Base-by-base conservation (phyloP, 2,329 filamentous ascomycete genomes). In the Fusarium ramigenum region DNA sequence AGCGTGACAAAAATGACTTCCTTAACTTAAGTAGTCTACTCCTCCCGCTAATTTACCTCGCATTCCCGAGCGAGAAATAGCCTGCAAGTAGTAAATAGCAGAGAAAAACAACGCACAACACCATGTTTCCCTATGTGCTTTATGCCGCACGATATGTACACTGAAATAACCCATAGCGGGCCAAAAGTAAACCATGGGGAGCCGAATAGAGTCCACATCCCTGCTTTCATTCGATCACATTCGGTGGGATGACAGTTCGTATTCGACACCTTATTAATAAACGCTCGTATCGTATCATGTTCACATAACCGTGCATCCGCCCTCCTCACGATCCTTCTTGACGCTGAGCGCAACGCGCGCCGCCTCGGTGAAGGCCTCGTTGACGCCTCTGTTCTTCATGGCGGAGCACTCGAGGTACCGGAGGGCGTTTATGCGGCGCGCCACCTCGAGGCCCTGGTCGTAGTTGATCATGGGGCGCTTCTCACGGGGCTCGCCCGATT, bases 401-500 rank as follows among this genome's bases (percentile, higher is more conserved):
- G 96, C 96, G 42, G 96, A 98, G 87, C 96, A 99, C 87, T 99
- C 96, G 63, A 99, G 90, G 82, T 99, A 99, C 80, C 97, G 91
- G 80, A 97, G 88, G 11, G 96, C 96, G 77, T 95, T 93, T 84
- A 98, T 97, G 82, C 93, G 92, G 80, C 96, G 91, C 43, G 96
- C 96, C 46, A 97, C 95, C 73, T 96, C 94, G 58, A 98, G 87
- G 6, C 96, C 96, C 80, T 97, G 91, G 79, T 97, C 93, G 84
- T 98, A 98, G 79, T 92, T 92, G 81, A 98, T 97, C 85, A 92
- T 90, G 12, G 91, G 89, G 81, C 89, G 89, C 84, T 91, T 91
- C 80, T 91, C 89, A 69, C 85, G 84, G 44, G 83, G 82, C 78
- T 79, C 78, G 68, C 72, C 78, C 16, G 68, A 74, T 74, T 75